Base-by-base conservation (phyloP, 306 rosid genomes). In the Cyclanthera cordifolia region DNA sequence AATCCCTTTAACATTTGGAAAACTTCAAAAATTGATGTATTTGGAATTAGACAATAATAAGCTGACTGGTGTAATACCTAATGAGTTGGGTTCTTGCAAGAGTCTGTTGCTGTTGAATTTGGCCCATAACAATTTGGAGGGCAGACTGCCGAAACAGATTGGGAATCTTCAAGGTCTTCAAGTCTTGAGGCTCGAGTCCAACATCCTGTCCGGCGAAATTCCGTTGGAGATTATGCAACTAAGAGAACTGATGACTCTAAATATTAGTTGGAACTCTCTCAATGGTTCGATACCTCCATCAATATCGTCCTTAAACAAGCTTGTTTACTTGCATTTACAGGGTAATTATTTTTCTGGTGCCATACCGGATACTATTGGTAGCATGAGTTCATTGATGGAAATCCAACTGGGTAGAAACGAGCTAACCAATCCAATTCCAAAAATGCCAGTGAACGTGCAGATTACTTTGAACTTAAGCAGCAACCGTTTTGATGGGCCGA, bases 381-480 rank as follows among this genome's bases (percentile, higher is more conserved):
- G 3, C 56, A 68, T 89, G 77, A 0, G 0, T 3, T 1, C 0
- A 1, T 83, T 89, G 48, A 2, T 84, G 11, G 98, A 87, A 24
- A 87, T 89, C 72, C 96, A 86, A 68, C 91, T 93, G 45, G 95
- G 91, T 43, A 14, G 64, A 58, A 93, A 93, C 74, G 75, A 49
- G 8, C 69, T 93, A 17, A 80, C 74, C 2, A 88, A 88, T 59
- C 3, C 1, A 19, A 85, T 93, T 78, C 96, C 95, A 32, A 15
- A 0, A 34, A 85, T 93, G 98, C 91, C 94, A 15, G 0, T 0
- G n/a, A 70, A 0, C 54, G 77, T 93, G 53, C 94, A 86, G 83
- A 77, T 82, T 74, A 68, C 83, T 20, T 65, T 93, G 85, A 87
- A 93, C 79, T 94, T 93, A 72, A 90, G 98, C 72, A 78, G 72